Evolutionary conservation across 495 filamentous ascomycete genomes (phyloP).

Genomic region (Tuber brumale): DNA sequence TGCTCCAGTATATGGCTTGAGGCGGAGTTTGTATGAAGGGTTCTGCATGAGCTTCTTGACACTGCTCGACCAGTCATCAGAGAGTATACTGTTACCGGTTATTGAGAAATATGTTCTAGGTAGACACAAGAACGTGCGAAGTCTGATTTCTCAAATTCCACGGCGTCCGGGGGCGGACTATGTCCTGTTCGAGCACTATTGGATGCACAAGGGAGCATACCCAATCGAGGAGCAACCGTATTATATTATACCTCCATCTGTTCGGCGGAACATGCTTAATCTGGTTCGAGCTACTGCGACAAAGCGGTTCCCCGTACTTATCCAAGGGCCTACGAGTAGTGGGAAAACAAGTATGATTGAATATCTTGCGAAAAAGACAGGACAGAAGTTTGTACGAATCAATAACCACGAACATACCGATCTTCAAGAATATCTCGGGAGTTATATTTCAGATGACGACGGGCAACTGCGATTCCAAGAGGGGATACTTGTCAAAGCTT

Average conservation of each 20-base stretch:
- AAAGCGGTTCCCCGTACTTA: constrained; percentile 82
- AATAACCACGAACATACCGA: constrained; percentile 99
- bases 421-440: constrained; percentile 93
- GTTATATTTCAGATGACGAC: constrained; percentile 78
- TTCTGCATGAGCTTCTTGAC: constrained; percentile 99
- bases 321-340: constrained; percentile 93
- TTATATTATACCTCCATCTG: constrained; percentile 94
- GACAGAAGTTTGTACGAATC: constrained; percentile 94
- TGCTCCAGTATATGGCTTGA: constrained; percentile 75
- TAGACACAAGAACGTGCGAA: constrained; percentile 57
- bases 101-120: constrained; percentile 75
- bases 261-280: constrained; percentile 89
- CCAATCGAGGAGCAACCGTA: constrained; percentile 64
- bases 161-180: constrained; percentile 67
- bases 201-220: constrained; percentile 70
- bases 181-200: constrained; percentile 87
- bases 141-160: constrained; percentile 66
- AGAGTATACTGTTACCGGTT: constrained; percentile 65
- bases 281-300: constrained; percentile 87
- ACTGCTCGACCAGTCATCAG: constrained; percentile 69
- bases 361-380: constrained; percentile 88
- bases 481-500: constrained; percentile 83
- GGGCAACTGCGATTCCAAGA: constrained; percentile 87
- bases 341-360: constrained; percentile 99
- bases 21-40: constrained; percentile 83